These are phyloP conservation scores for Rhizopus sp. DNA, from an alignment of 371 early-diverging fungal species.

Conservation along the genomic window DNA sequence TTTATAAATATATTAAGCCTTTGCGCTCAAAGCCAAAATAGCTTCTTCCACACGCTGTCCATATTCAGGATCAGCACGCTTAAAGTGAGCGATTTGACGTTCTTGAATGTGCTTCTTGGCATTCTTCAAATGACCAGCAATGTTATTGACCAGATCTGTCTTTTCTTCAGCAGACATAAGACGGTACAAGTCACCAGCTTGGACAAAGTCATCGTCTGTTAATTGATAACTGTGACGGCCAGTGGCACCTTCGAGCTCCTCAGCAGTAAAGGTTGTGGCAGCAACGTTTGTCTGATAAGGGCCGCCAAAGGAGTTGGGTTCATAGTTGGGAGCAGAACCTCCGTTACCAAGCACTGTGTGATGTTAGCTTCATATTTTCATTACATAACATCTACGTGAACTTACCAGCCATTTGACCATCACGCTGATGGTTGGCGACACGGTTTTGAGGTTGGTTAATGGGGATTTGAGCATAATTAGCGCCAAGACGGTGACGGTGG, in stretches of 20 bases:
- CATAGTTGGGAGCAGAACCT: constrained; percentile 74
- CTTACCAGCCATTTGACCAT: constrained; percentile 44
- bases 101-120: constrained; percentile 73
- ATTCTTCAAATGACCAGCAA: constrained; percentile 71
- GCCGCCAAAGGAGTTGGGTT: constrained; percentile 71
- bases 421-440: constrained; percentile 70
- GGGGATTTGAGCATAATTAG: constrained; percentile 79
- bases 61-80: constrained; percentile 34
- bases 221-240: constrained; percentile 62
- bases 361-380: not conserved
- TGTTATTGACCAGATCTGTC: constrained; percentile 69
- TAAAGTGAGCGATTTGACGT: constrained; percentile 74
- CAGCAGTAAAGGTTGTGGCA: constrained; percentile 45
- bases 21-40: constrained; percentile 24
- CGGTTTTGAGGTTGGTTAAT: constrained; percentile 66
- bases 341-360: constrained; percentile 60
- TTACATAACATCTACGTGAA: not conserved
- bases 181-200: constrained; percentile 73
- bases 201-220: constrained; percentile 74
- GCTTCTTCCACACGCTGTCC: constrained; percentile 28
- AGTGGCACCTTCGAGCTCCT: constrained; percentile 50
- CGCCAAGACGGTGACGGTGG: constrained; percentile 78
- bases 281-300: constrained; percentile 56
- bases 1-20: constrained; percentile 16
- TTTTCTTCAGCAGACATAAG: constrained; percentile 65